Evolutionary conservation across 1,284 basidiomycete genomes (phyloP).

Genomic region (Cryptococcus sp.): DNA sequence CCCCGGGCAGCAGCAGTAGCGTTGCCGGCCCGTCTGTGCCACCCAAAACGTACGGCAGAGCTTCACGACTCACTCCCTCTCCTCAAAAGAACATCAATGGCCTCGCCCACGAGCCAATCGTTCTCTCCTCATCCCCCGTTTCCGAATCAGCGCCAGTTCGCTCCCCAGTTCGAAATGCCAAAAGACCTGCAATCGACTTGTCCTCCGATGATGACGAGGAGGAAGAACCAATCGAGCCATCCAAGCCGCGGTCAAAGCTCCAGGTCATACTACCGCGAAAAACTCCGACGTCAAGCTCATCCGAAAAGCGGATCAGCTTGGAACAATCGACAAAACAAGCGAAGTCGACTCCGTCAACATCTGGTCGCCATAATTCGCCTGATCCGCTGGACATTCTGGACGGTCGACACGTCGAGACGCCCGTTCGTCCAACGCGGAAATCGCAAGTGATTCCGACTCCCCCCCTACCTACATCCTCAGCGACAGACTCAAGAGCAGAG

Average conservation of each 20-base stretch:
- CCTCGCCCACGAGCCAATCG: neutral
- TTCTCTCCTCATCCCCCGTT: constrained; percentile 6
- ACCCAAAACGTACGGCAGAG: constrained; percentile 10
- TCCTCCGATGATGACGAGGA: constrained; percentile 15
- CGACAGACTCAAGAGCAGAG: neutral
- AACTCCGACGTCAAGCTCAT: neutral
- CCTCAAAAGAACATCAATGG: constrained; percentile 1
- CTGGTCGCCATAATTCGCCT: constrained; percentile 3
- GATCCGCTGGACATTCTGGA: constrained; percentile 10
- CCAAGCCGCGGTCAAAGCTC: constrained; percentile 9
- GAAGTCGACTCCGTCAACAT: too few species aligned
- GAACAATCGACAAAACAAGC: too few species aligned
- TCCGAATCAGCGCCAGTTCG: constrained; percentile 2
- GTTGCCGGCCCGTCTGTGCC: neutral
- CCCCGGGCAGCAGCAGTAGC: constrained; percentile 3
- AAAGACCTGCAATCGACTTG: neutral
- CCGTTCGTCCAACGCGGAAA: neutral
- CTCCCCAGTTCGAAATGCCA: neutral
- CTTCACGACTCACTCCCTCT: constrained; percentile 4
- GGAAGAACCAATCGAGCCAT: constrained; percentile 3
- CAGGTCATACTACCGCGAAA: constrained; percentile 14
- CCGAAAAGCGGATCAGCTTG: neutral
- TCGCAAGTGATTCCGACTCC: neutral
- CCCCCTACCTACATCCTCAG: neutral
- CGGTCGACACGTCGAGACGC: neutral